phyloP scores from a whole-genome alignment of 2,329 filamentous ascomycete genomes.

The Grosmannia penicillata region DNA sequence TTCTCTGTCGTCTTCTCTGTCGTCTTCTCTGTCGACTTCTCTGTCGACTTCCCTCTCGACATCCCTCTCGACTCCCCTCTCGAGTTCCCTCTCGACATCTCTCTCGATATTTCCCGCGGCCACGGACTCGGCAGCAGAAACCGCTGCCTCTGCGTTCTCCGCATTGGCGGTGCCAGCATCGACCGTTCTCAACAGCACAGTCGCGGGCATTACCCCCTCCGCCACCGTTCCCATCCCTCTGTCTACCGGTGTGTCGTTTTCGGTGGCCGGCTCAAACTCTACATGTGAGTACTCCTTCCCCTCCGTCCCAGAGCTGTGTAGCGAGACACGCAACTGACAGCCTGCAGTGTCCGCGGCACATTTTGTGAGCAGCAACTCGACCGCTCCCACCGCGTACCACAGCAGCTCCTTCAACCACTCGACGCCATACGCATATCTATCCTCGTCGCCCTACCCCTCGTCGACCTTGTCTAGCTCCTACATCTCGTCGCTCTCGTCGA shows the following conservation, averaged over 20 bases:
- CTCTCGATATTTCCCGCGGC: background rate
- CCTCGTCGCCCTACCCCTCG: too few relatives aligned
- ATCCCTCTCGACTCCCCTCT: background rate
- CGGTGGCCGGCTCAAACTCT: too few relatives aligned
- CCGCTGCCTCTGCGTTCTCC: background rate
- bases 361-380: background rate
- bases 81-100: background rate
- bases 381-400: too few relatives aligned
- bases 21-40: background rate
- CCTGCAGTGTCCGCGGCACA: background rate
- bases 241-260: too few relatives aligned
- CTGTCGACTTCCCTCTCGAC: background rate
- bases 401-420: background rate
- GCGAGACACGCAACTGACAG: too few relatives aligned
- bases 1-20: background rate
- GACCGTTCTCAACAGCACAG: background rate
- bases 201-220: background rate
- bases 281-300: too few relatives aligned
- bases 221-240: background rate
- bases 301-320: background rate
- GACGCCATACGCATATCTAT: too few relatives aligned
- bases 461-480: too few relatives aligned
- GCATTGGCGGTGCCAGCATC: background rate
- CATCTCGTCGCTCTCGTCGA: too few relatives aligned
- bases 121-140: background rate